These are phyloP conservation scores for Pseudogymnoascus sp. DNA, from an alignment of 2,329 filamentous ascomycete genomes.

Conservation along the genomic window DNA sequence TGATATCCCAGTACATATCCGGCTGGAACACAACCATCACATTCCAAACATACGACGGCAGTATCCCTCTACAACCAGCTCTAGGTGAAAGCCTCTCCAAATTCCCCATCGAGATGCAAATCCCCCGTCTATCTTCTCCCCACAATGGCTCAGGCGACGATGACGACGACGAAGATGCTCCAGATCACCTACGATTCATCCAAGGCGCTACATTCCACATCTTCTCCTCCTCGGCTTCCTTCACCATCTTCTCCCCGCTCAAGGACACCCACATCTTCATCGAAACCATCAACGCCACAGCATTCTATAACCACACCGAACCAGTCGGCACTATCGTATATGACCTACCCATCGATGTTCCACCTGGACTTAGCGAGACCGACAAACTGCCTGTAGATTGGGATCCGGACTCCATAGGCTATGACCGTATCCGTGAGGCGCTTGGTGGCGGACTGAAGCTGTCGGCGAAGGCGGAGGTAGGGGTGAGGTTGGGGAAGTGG, in stretches of 20 bases:
- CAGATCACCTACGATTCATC: constrained; percentile 57
- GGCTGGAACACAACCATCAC: constrained; percentile 78
- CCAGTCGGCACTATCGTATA: constrained; percentile 72
- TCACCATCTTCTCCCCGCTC: constrained; percentile 75
- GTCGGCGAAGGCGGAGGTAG: constrained; percentile 69
- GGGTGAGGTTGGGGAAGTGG: constrained; percentile 69
- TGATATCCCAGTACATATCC: constrained; percentile 82
- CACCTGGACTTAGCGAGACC: constrained; percentile 64
- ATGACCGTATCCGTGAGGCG: constrained; percentile 71
- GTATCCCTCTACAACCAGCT: constrained; percentile 65
- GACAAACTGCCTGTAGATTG: constrained; percentile 78
- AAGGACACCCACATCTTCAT: constrained; percentile 66
- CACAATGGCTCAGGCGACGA: constrained; percentile 34
- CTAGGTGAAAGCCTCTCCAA: constrained; percentile 67
- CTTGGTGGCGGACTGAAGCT: constrained; percentile 73
- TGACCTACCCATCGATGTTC: constrained; percentile 65
- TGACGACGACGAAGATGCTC: constrained; percentile 35
- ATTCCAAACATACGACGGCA: constrained; percentile 61
- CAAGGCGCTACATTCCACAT: constrained; percentile 81
- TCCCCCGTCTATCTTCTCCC: constrained; percentile 59
- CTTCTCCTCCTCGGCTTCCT: constrained; percentile 77
- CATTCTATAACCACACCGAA: constrained; percentile 75
- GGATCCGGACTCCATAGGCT: constrained; percentile 70
- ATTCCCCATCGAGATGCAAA: constrained; percentile 63
- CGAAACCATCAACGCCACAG: constrained; percentile 73